Conservation (phyloP, 495 filamentous ascomycete genomes). For the Apodospora peruviana region DNA sequence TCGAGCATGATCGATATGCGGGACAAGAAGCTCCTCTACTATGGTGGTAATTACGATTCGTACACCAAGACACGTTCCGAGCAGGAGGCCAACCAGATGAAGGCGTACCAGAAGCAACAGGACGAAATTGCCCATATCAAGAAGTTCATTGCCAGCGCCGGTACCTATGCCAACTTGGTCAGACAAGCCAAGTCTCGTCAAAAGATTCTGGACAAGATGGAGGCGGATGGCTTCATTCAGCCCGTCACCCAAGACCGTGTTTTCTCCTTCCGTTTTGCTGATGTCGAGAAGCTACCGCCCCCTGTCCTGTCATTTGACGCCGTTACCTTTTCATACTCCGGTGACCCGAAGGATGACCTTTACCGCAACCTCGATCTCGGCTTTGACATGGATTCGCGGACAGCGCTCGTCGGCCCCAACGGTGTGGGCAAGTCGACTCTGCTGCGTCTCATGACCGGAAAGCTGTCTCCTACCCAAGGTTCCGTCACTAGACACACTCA, state of each 20-base stretch:
- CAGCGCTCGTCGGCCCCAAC: constrained; percentile 95
- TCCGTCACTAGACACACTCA: constrained; percentile 88
- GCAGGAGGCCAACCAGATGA: constrained; percentile 96
- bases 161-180: constrained; percentile 99
- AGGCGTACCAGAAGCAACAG: constrained; percentile 98
- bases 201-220: constrained; percentile 99
- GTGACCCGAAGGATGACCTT: constrained; percentile 79
- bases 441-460: constrained; percentile 94
- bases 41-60: constrained; percentile 99
- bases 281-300: constrained; percentile 96
- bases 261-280: constrained; percentile 97
- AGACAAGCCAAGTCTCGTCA: constrained; percentile 97
- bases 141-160: constrained; percentile 99
- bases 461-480: constrained; percentile 79
- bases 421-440: constrained; percentile 99
- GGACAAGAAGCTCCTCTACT: constrained; percentile 84
- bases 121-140: constrained; percentile 99
- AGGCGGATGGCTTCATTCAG: constrained; percentile 97
- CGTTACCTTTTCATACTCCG: constrained; percentile 97
- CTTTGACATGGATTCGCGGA: constrained; percentile 99
- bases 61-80: constrained; percentile 93
- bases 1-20: constrained; percentile 99
- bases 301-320: constrained; percentile 95
- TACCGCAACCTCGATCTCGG: constrained; percentile 96
- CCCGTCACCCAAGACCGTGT: constrained; percentile 78